Percentiles rank a stretch among this genome's conserved stretches.
Evolutionary conservation across 139 green algal species (phyloP).

Genomic region (Desmodesmus armatus): DNA sequence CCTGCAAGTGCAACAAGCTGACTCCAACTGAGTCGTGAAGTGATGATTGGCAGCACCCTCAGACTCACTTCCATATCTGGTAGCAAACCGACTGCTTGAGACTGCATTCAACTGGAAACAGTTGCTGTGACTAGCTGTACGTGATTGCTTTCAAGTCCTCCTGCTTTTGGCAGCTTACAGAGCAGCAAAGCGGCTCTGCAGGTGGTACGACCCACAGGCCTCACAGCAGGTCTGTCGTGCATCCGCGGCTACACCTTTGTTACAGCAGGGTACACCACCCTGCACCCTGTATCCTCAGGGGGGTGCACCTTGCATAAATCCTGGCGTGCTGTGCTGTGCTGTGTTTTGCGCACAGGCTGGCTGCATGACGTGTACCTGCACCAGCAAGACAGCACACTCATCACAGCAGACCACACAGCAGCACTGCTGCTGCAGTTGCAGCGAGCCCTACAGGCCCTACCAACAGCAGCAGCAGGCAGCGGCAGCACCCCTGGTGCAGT

Average conservation of each 20-base stretch:
- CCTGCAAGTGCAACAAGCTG: neutral
- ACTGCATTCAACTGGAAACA: neutral
- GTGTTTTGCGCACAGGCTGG: neutral
- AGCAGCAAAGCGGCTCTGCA: too few relatives aligned
- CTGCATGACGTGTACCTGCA: neutral
- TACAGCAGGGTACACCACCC: too few relatives aligned
- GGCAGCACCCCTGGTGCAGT: neutral
- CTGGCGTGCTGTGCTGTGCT: neutral
- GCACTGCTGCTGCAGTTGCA: slow-evolving; percentile 1
- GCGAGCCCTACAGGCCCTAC: neutral
- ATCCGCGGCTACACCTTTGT: too few relatives aligned
- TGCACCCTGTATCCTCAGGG: neutral
- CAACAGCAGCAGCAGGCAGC: neutral
- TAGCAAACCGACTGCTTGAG: neutral
- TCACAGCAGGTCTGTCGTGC: too few relatives aligned
- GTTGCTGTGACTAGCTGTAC: neutral
- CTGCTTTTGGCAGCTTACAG: neutral
- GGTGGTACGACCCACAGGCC: too few relatives aligned
- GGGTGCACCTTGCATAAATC: neutral
- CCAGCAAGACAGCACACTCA: neutral
- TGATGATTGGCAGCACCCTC: neutral
- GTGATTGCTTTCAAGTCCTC: neutral
- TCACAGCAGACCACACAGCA: neutral
- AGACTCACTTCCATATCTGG: neutral
- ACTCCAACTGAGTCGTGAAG: neutral